phyloP scores from a whole-genome alignment of 306 rosid species.

The Sesbania bispinosa region DNA sequence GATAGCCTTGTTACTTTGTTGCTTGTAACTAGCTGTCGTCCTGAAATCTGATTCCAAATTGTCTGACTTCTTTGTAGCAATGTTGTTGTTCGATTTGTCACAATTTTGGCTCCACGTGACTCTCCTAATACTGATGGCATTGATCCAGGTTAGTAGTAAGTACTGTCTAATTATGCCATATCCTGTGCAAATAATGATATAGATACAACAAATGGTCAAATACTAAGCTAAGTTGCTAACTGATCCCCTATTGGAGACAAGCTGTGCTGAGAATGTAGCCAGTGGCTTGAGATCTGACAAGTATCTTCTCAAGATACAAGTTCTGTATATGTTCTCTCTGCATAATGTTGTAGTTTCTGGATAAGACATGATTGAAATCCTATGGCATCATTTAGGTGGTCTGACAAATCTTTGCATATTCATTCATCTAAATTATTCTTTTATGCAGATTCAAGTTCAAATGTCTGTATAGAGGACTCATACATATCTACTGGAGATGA shows the following conservation, averaged over 20 bases:
- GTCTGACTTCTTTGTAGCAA: conserved; percentile 62
- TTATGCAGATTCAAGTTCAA: conserved; percentile 74
- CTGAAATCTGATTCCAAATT: conserved; percentile 3
- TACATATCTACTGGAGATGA: conserved; percentile 87
- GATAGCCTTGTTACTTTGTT: neutral
- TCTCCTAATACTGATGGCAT: conserved; percentile 98
- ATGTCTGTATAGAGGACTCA: conserved; percentile 90
- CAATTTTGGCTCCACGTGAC: conserved; percentile 87
- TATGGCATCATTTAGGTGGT: too few relatives aligned
- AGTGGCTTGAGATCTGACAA: neutral
- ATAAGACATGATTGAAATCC: too few relatives aligned
- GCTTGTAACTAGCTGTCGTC: neutral
- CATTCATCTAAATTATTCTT: neutral
- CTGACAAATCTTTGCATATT: conserved; percentile 67
- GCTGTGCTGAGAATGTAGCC: too few relatives aligned
- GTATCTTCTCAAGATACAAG: neutral
- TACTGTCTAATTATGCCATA: neutral
- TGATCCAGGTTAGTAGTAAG: conserved; percentile 93
- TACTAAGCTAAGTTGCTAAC: conserved; percentile 31
- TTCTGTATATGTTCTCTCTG: too few relatives aligned
- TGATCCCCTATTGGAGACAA: neutral
- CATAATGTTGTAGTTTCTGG: too few relatives aligned
- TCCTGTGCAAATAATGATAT: neutral
- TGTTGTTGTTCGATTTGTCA: conserved; percentile 69
- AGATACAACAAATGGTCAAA: neutral